A percentile compares a stretch with the other conserved stretches of the same genome.
Evolutionary conservation across 108 stramenopile genomes (phyloP).

Genomic region (Nannochloropsis granulata): DNA sequence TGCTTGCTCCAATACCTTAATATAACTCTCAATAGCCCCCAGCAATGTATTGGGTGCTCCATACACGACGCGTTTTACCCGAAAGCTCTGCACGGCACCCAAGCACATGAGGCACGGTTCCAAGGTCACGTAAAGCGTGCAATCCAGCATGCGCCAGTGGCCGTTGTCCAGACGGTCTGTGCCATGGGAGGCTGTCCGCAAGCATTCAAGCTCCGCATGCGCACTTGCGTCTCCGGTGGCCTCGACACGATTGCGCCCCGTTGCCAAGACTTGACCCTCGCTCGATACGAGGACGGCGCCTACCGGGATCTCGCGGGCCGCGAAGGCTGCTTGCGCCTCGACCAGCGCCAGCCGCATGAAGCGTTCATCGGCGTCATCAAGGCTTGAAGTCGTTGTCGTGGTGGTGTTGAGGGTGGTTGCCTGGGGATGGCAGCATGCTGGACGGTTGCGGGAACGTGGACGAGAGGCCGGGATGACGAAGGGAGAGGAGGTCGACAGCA

Average conservation of each 20-base stretch:
- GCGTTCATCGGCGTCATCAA: neutral
- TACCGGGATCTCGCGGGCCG: neutral
- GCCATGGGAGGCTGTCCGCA: constrained; percentile 45
- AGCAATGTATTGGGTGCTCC: constrained; percentile 59
- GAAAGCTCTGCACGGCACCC: constrained; percentile 63
- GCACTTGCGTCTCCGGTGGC: constrained; percentile 55
- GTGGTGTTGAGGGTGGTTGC: no score
- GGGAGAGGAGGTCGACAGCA: no score
- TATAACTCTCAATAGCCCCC: constrained; percentile 54
- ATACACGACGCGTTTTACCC: constrained; percentile 54
- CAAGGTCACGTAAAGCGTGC: constrained; percentile 60
- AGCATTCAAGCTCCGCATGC: constrained; percentile 60
- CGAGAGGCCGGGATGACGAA: no score
- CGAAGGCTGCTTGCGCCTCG: neutral
- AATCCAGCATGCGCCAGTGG: constrained; percentile 60
- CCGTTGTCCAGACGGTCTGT: neutral
- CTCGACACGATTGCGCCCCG: constrained; percentile 60
- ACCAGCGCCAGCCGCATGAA: neutral
- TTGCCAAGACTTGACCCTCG: constrained; percentile 42
- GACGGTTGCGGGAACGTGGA: no score
- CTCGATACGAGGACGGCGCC: neutral
- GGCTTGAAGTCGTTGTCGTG: no score
- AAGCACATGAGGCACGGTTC: constrained; percentile 78
- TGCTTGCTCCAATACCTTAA: constrained; percentile 45
- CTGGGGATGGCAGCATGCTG: no score